Conservation (phyloP, 169 alveolate genomes). For the Perkinsus olseni region DNA sequence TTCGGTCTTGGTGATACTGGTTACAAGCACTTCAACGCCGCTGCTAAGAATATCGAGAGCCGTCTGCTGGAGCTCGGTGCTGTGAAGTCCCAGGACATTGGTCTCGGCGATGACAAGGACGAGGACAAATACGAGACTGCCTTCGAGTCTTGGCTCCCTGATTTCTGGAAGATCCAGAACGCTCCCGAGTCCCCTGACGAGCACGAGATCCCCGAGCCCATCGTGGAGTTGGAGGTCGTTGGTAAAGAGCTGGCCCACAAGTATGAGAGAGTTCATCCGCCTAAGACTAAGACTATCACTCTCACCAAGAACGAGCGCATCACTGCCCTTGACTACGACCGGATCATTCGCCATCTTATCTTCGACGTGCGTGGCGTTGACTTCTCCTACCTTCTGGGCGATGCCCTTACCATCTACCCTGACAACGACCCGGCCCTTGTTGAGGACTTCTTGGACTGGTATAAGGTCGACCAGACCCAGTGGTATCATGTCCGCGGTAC, state of each 20-base stretch:
- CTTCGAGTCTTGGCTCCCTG: conserved; percentile 38
- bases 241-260: conserved; percentile 16
- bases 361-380: conserved; percentile 18
- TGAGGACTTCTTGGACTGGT: not conserved
- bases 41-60: conserved; percentile 42
- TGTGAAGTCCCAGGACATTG: conserved; percentile 27
- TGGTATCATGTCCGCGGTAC: not conserved
- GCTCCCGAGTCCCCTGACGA: conserved; percentile 32
- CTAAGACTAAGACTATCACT: conserved; percentile 22
- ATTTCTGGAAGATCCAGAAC: conserved; percentile 20
- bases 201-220: conserved; percentile 11
- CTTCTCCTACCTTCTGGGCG: conserved; percentile 22
- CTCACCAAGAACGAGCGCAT: conserved; percentile 24
- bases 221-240: conserved; percentile 7
- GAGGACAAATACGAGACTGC: conserved; percentile 44
- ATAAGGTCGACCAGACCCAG: not conserved
- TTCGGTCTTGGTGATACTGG: conserved; percentile 49
- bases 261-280: conserved; percentile 27
- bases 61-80: conserved; percentile 42
- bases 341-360: conserved; percentile 28
- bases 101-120: conserved; percentile 45
- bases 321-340: conserved; percentile 25
- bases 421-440: conserved; percentile 15
- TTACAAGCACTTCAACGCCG: conserved; percentile 44
- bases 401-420: conserved; percentile 28